A percentile compares a stretch with the other conserved stretches of the same genome.
Evolutionary conservation across 2,329 filamentous ascomycete genomes (phyloP).

Genomic region (Ophidiomyces ophidiicola): DNA sequence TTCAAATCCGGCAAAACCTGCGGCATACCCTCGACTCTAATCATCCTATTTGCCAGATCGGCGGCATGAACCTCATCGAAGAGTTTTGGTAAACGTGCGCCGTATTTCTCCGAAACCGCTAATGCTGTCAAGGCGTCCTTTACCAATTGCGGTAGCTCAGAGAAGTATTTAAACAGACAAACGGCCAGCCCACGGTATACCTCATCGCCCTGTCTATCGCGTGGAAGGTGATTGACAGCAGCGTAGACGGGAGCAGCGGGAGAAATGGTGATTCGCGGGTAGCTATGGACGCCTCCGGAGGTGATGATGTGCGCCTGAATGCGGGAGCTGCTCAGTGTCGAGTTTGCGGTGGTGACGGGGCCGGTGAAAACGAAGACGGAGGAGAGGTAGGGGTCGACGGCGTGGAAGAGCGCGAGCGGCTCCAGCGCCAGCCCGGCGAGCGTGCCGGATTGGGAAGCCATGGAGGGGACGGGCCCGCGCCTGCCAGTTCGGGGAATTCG

Average conservation of each 20-base stretch:
- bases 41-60: slow-evolving; percentile 74
- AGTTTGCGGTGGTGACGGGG: slow-evolving; percentile 76
- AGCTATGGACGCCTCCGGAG: slow-evolving; percentile 77
- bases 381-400: slow-evolving; percentile 69
- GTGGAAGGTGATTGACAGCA: slow-evolving; percentile 77
- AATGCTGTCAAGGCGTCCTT: slow-evolving; percentile 55
- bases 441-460: slow-evolving; percentile 73
- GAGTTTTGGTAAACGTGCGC: slow-evolving; percentile 54
- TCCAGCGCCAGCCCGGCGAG: slow-evolving; percentile 65
- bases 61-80: slow-evolving; percentile 91
- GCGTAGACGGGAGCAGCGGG: slow-evolving; percentile 84
- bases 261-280: slow-evolving; percentile 80
- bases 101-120: slow-evolving; percentile 42
- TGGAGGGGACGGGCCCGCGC: slow-evolving; percentile 31
- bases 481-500: not conserved
- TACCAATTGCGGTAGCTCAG: slow-evolving; percentile 65
- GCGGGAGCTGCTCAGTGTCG: slow-evolving; percentile 75
- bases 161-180: slow-evolving; percentile 86
- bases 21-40: slow-evolving; percentile 61
- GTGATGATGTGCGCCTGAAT: slow-evolving; percentile 91
- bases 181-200: slow-evolving; percentile 83
- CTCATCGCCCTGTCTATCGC: slow-evolving; percentile 92
- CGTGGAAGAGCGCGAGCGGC: slow-evolving; percentile 75
- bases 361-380: slow-evolving; percentile 85
- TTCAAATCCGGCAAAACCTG: slow-evolving; percentile 63